Evolutionary conservation across 2,329 filamentous ascomycete species (phyloP).

Genomic region (Xylaria polymorpha): DNA sequence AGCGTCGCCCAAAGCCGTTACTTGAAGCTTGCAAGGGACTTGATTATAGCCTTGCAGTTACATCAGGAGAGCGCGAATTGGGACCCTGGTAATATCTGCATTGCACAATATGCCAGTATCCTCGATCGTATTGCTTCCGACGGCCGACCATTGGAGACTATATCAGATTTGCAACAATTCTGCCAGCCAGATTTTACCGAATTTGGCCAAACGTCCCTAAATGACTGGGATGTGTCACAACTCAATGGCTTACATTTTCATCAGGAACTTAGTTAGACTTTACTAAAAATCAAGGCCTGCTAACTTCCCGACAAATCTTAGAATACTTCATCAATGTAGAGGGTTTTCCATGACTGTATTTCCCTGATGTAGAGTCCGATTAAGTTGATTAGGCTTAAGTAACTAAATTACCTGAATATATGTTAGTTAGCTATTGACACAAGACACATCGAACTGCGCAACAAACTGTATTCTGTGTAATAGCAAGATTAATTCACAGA

Average conservation of each 20-base stretch:
- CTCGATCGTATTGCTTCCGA: conserved; percentile 55
- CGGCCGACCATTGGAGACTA: conserved; percentile 33
- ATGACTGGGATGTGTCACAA: conserved; percentile 1
- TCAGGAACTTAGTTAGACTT: no score
- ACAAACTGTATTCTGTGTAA: no score
- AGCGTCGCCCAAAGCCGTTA: conserved; percentile 54
- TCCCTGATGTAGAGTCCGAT: neutral
- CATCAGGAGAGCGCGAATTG: conserved; percentile 57
- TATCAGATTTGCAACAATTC: conserved; percentile 9
- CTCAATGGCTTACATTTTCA: neutral
- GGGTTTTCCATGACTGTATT: no score
- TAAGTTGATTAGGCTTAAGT: no score
- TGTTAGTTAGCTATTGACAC: no score
- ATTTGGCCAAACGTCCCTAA: conserved; percentile 6
- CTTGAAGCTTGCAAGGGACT: conserved; percentile 56
- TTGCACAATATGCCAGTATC: conserved; percentile 60
- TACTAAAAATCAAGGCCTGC: no score
- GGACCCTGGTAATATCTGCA: conserved; percentile 64
- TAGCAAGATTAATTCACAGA: no score
- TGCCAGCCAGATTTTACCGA: neutral
- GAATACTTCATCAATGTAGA: no score
- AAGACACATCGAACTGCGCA: no score
- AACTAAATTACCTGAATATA: no score
- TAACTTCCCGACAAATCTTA: no score
- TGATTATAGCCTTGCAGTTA: conserved; percentile 54